phyloP scores from a whole-genome alignment of 1,139 yeast species.

The Hyphopichia burtonii region DNA sequence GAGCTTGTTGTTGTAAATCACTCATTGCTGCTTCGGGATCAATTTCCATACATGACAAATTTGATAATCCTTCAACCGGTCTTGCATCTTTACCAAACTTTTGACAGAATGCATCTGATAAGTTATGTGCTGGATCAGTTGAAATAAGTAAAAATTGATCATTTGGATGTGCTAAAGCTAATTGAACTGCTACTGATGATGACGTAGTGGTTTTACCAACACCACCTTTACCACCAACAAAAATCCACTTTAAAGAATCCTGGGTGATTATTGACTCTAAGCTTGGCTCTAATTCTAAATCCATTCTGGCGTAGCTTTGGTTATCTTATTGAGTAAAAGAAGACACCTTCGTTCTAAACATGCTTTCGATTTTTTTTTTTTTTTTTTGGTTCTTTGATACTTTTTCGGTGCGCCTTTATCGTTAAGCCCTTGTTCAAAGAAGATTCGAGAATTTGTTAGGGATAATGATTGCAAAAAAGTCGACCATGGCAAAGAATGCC shows the following conservation, averaged over 20 bases:
- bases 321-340: not conserved
- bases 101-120: slow-evolving; percentile 97
- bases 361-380: no score
- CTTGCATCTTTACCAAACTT: slow-evolving; percentile 97
- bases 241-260: slow-evolving; percentile 86
- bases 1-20: slow-evolving; percentile 71
- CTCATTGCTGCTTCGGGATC: slow-evolving; percentile 94
- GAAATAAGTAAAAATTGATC: slow-evolving; percentile 87
- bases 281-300: slow-evolving; percentile 61
- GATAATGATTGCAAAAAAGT: no score
- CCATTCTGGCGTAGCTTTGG: slow-evolving; percentile 23
- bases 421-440: no score
- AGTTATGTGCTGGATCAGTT: slow-evolving; percentile 97
- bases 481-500: no score
- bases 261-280: slow-evolving; percentile 63
- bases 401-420: no score
- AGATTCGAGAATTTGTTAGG: no score
- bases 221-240: slow-evolving; percentile 99
- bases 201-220: slow-evolving; percentile 98
- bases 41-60: slow-evolving; percentile 95
- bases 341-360: not conserved
- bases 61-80: slow-evolving; percentile 81
- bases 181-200: slow-evolving; percentile 89
- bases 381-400: no score
- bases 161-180: slow-evolving; percentile 74